Evolutionary conservation across 2,329 filamentous ascomycete species (phyloP), one percentile per base, ranked within the genome.

Genomic region (Scopulariopsis brevicaulis): DNA sequence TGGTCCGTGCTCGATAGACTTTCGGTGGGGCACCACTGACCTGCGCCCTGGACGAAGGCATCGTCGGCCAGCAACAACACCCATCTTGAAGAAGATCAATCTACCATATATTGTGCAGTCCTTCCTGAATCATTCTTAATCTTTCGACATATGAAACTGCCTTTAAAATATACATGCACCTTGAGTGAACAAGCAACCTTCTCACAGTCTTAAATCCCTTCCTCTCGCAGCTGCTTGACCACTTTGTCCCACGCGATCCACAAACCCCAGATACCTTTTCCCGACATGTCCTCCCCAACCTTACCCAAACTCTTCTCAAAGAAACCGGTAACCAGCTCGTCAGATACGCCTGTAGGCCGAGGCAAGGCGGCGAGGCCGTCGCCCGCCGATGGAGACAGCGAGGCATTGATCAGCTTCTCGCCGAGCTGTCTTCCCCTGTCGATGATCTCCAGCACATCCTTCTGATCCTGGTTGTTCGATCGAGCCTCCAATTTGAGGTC

Each of bases 371-470:
- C 22, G 6, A 34, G 34, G 10, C 51, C 22, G 34, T 18, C 28
- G 22, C 46, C 37, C 24, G 25, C 56, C 15, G 22, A 34, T n/a
- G 56, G 40, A 34, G 51, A 52, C 4, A 58, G 43, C 46, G 59
- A 59, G 35, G 54, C 56, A 20, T 60, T 40, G 50, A 62, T 58
- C 18, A 60, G 54, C 37, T 59, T 61, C 24, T 59, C 54, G 15
- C 58, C 61, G 28, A 62, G 52, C 3, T 20, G 18, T 22, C 56
- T 48, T 25, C 59, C 61, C 15, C 59, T 54, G 15, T 53, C 24
- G n/a, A 61, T 58, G 24, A 61, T 60, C 37, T 61, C 58, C 5
- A 60, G 57, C 11, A 62, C 54, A 5, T 62, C 58, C 43, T 54
- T 46, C 50, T 57, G 56, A 35, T 62, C 61, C 20, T 59, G 37